A percentile compares a stretch with the other conserved stretches of the same genome.
These are phyloP conservation scores for Boletus tomentosulus DNA, from an alignment of 768 basidiomycete species.

Conservation along the genomic window DNA sequence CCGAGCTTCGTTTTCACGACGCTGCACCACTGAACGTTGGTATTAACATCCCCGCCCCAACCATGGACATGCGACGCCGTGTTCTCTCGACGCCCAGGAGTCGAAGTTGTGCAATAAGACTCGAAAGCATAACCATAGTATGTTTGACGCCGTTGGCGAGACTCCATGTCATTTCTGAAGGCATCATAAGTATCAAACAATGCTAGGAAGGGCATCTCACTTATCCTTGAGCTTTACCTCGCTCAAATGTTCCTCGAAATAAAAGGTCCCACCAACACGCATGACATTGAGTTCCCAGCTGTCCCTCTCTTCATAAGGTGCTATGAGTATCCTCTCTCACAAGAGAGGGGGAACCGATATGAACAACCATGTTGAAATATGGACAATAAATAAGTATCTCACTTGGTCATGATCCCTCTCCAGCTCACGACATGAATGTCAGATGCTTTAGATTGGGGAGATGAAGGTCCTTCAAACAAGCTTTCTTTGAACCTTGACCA, in stretches of 20 bases:
- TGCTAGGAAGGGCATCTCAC: constrained; percentile 37
- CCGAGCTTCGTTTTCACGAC: constrained; percentile 85
- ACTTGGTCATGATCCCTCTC: constrained; percentile 87
- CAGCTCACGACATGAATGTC: constrained; percentile 63
- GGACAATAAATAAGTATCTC: constrained; percentile 22
- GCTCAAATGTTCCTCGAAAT: constrained; percentile 67
- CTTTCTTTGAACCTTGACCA: constrained; percentile 41
- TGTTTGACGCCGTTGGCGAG: constrained; percentile 56
- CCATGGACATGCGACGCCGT: constrained; percentile 35
- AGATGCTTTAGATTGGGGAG: constrained; percentile 21
- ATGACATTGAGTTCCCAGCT: constrained; percentile 83
- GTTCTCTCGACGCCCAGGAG: constrained; percentile 19
- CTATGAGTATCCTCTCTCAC: constrained; percentile 68
- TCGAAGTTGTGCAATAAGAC: constrained; percentile 68
- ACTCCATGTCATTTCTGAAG: constrained; percentile 59
- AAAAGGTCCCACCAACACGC: constrained; percentile 63
- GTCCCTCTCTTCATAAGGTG: constrained; percentile 80
- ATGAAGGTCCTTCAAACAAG: constrained; percentile 31
- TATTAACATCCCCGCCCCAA: constrained; percentile 82
- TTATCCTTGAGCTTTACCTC: constrained; percentile 59
- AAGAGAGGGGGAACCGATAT: constrained; percentile 7
- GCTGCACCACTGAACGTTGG: constrained; percentile 87
- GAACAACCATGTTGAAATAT: not conserved
- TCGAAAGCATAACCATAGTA: constrained; percentile 92
- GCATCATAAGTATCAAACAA: not conserved